Evolutionary conservation across 2,329 filamentous ascomycete species (phyloP), one percentile per base, ranked within the genome.

Genomic region (Claviceps sorghi): DNA sequence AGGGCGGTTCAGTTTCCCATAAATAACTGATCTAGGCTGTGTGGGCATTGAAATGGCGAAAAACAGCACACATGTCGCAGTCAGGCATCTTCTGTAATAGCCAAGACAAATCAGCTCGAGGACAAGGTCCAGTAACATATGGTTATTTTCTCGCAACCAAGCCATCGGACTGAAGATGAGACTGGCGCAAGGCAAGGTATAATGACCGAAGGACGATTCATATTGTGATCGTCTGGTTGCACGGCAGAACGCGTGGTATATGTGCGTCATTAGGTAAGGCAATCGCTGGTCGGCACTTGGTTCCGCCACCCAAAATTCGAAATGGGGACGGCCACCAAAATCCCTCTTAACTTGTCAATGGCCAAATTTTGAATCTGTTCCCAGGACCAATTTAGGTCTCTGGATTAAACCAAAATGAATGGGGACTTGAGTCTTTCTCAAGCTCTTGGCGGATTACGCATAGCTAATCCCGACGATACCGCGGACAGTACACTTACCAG

Each of bases 351-450:
- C 32, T 48, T 30, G 36, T 40, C 30, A 26, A 53, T 43, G 32
- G 21, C 45, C 45, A 46, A 38, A 51, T 52, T 34, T 47, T 36
- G 29, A 46, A 44, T 50, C 29, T 57, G 56, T 57, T 59, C 56
- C 58, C 57, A 64, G 56, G 55, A 57, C 56, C 57, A 57, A 49
- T 50, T 51, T 51, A 51, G 57, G 44, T 48, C 54, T 55, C 58
- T 61, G 57, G 53, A 58, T 58, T 43, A 57, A 58, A 55, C 42
- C 62, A 76, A 65, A 68, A 96, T 96, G 89, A 88, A 89, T 72
- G 88, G 87, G 69, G 89, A 95, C 74, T 73, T 95, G 67, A 95
- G 87, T 70, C 81, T 97, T 59, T 93, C 89, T 65, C 86, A 90
- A 72, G 88, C 88, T 64, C 78, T 97, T 64, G 93, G 93, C 64